Percentiles rank a stretch among this genome's conserved stretches.
Evolutionary conservation across 768 basidiomycete species (phyloP).

Genomic region (Calocera viscosa): DNA sequence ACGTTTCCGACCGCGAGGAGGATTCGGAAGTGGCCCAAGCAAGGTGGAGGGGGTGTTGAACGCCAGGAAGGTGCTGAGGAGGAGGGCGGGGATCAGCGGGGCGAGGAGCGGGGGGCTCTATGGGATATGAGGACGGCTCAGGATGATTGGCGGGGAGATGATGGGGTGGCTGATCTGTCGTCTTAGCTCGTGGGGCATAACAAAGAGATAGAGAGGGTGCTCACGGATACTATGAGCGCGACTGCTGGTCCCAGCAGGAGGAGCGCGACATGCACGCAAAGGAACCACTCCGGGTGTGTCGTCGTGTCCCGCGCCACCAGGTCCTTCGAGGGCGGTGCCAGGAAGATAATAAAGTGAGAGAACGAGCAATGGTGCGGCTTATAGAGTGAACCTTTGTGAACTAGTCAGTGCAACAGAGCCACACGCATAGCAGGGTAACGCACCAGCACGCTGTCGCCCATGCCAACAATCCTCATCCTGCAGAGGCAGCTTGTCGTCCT

Average conservation of each 20-base stretch:
- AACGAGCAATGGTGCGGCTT: conserved; percentile 37
- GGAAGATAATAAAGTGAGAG: conserved; percentile 56
- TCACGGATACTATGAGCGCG: conserved; percentile 48
- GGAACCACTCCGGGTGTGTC: conserved; percentile 56
- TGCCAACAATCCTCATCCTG: conserved; percentile 8
- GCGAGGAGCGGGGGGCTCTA: conserved; percentile 47
- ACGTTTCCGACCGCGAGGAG: conserved; percentile 40
- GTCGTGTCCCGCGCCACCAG: conserved; percentile 31
- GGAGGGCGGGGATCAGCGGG: conserved; percentile 44
- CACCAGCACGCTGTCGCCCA: conserved; percentile 9
- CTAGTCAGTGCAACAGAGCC: not conserved
- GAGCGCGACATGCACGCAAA: conserved; percentile 57
- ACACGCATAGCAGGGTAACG: no score
- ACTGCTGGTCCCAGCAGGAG: conserved; percentile 43
- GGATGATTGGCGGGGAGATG: not conserved
- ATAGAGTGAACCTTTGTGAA: conserved; percentile 25
- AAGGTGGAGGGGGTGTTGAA: conserved; percentile 41
- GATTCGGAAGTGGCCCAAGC: conserved; percentile 45
- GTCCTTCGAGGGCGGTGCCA: conserved; percentile 36
- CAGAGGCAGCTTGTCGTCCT: conserved; percentile 3
- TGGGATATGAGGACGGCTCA: conserved; percentile 9
- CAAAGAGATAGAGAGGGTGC: conserved; percentile 17
- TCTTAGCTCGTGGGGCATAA: no score
- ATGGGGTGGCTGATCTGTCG: not conserved
- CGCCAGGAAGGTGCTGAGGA: conserved; percentile 47